Evolutionary conservation across 179 eudicot species (phyloP), one percentile per base, ranked within the genome.

Genomic region (Silene vulgaris): DNA sequence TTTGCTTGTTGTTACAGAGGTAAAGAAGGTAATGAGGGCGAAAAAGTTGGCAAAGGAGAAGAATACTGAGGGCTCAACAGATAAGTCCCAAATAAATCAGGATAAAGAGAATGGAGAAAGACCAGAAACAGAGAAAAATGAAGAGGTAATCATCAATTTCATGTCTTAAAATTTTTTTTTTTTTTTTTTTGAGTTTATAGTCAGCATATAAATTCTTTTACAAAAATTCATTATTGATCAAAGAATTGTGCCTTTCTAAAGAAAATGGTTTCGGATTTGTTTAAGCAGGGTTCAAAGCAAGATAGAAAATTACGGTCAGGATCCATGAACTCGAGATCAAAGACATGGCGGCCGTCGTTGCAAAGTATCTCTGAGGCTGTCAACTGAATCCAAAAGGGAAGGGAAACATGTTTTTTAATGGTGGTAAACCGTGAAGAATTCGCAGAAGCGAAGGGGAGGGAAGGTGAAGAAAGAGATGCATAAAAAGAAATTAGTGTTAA

Each of bases 311-410:
- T 88, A 80, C 86, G 88, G 81, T 64, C 84, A 67, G 88, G 81
- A 79, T 74, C 89, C 0, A 75, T 79, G 79, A 84, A 78, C 76
- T 67, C 81, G 40, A 85, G 86, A 85, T 83, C 89, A 43, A 92
- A 84, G 79, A 79, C 93, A 69, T 92, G 97, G 99, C 83, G 91
- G 20, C 97, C 99, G 16, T 88, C 97, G 7, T 77, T 95, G 74
- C 91, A 88, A 52, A 95, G 97, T 75, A 95, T 95, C 74, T 86
- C 99, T 5, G 99, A 95, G 82, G 77, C 84, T 20, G 79, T 71
- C 20, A 88, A 76, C 83, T 85, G 80, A 84, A 26, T 16, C 5
- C 3, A 8, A n/a, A 35, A 32, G n/a, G 30, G 29, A 69, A 78
- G 17, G 48, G 56, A 1, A 43, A 72, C 57, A 50, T 12, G 57